A percentile compares a stretch with the other conserved stretches of the same genome.
Conservation (phyloP, 441 rosid species). For the Adansonia madagascariensis region DNA sequence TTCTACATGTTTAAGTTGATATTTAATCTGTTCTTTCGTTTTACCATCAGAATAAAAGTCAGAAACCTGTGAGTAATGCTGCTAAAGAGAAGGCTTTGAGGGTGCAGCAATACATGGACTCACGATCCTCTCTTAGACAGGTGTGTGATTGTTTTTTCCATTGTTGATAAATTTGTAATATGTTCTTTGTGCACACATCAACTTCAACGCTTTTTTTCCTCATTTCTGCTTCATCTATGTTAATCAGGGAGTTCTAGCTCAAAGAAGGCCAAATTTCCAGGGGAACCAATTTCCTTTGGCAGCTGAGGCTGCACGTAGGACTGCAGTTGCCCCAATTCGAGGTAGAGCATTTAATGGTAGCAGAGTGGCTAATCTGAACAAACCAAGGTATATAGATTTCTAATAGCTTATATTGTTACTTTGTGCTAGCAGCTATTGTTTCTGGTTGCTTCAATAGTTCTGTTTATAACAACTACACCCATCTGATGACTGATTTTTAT, state of each 20-base stretch:
- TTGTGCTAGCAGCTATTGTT: slow-evolving; percentile 7
- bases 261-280: slow-evolving; percentile 73
- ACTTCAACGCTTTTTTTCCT: background rate
- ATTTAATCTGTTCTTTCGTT: slow-evolving; percentile 2
- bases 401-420: background rate
- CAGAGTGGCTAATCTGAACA: slow-evolving; percentile 47
- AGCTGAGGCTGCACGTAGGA: slow-evolving; percentile 60
- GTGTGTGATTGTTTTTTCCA: slow-evolving; percentile 37
- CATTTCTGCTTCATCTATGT: slow-evolving; percentile 11
- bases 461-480: background rate
- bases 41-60: slow-evolving; percentile 64
- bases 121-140: slow-evolving; percentile 80
- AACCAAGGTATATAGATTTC: slow-evolving; percentile 60
- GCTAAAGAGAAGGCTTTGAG: slow-evolving; percentile 52
- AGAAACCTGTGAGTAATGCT: slow-evolving; percentile 45
- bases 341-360: slow-evolving; percentile 55
- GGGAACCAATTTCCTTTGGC: slow-evolving; percentile 68
- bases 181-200: background rate
- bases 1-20: background rate
- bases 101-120: slow-evolving; percentile 57
- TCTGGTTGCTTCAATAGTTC: slow-evolving; percentile 7
- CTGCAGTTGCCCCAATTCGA: slow-evolving; percentile 52
- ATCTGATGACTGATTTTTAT: background rate
- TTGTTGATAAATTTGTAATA: background rate
- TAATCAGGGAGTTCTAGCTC: slow-evolving; percentile 74